phyloP scores from a whole-genome alignment of 768 basidiomycete species.

The Suillus tomentosus region DNA sequence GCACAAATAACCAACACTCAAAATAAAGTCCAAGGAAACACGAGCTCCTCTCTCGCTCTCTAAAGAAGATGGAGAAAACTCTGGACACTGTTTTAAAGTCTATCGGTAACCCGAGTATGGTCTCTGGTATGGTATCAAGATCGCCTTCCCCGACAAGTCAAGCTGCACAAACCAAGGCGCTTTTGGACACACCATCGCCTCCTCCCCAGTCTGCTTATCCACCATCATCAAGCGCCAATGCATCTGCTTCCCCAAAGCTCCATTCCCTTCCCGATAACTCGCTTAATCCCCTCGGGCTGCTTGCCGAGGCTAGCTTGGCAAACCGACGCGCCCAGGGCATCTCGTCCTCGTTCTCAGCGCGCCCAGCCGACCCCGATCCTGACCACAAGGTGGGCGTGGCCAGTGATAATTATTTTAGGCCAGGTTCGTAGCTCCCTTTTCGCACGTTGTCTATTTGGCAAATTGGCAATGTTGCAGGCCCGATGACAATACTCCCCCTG shows the following conservation, averaged over 20 bases:
- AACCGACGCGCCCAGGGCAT: conserved; percentile 64
- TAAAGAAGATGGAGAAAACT: conserved; percentile 90
- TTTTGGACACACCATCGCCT: conserved; percentile 54
- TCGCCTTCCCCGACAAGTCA: conserved; percentile 72
- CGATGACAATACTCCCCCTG: conserved; percentile 86
- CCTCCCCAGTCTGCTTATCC: conserved; percentile 44
- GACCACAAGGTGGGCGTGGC: conserved; percentile 73
- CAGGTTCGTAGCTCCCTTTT: conserved; percentile 52
- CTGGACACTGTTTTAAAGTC: conserved; percentile 90
- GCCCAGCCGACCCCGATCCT: conserved; percentile 38
- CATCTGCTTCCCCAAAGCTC: conserved; percentile 74
- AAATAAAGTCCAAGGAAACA: conserved; percentile 64
- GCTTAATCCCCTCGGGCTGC: conserved; percentile 87
- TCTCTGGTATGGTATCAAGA: conserved; percentile 78
- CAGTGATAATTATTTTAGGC: conserved; percentile 89
- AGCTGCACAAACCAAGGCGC: conserved; percentile 51
- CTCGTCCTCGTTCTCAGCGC: conserved; percentile 42
- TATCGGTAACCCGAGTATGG: conserved; percentile 80
- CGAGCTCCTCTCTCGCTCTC: conserved; percentile 75
- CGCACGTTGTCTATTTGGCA: conserved; percentile 4
- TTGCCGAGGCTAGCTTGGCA: conserved; percentile 87
- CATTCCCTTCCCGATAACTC: conserved; percentile 92
- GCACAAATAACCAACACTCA: conserved; percentile 31
- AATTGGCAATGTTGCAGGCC: conserved; percentile 48
- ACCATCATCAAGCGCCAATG: conserved; percentile 20